These are phyloP conservation scores for Polyplosphaeria fusca DNA, from an alignment of 495 filamentous ascomycete species.

Conservation along the genomic window DNA sequence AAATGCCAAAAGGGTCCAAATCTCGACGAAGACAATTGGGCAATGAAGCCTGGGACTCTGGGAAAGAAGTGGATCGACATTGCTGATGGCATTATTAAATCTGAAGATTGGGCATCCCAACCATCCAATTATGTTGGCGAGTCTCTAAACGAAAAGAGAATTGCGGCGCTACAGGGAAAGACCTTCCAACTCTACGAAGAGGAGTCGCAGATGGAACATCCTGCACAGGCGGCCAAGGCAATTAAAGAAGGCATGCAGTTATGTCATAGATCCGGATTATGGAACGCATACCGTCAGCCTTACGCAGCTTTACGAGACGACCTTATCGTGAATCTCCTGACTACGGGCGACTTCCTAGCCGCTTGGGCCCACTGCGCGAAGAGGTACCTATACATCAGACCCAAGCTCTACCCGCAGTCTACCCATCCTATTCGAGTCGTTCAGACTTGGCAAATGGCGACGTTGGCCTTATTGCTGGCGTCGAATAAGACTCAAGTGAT, in stretches of 20 bases:
- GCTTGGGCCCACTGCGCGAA: constrained; percentile 32
- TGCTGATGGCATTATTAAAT: constrained; percentile 15
- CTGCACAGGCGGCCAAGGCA: constrained; percentile 4
- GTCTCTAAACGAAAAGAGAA: constrained; percentile 1
- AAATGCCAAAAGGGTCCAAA: constrained; percentile 47
- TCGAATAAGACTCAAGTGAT: background rate
- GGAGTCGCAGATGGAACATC: constrained; percentile 5
- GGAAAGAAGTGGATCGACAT: constrained; percentile 8
- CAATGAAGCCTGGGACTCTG: constrained; percentile 17
- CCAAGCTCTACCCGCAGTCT: constrained; percentile 35
- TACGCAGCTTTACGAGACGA: constrained; percentile 35
- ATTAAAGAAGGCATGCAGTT: constrained; percentile 26
- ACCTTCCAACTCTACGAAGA: constrained; percentile 21
- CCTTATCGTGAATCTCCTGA: constrained; percentile 33
- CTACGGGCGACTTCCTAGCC: constrained; percentile 7
- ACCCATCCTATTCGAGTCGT: constrained; percentile 41
- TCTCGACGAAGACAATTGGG: constrained; percentile 32
- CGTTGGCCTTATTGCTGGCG: constrained; percentile 34
- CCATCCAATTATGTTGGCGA: constrained; percentile 29
- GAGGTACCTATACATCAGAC: constrained; percentile 36
- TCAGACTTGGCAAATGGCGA: constrained; percentile 39
- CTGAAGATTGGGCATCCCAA: background rate
- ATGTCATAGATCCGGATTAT: constrained; percentile 24
- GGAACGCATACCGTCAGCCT: constrained; percentile 34
- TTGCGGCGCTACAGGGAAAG: constrained; percentile 30